Conservation (phyloP, 2,329 filamentous ascomycete species). For the Phialocephala sp. region DNA sequence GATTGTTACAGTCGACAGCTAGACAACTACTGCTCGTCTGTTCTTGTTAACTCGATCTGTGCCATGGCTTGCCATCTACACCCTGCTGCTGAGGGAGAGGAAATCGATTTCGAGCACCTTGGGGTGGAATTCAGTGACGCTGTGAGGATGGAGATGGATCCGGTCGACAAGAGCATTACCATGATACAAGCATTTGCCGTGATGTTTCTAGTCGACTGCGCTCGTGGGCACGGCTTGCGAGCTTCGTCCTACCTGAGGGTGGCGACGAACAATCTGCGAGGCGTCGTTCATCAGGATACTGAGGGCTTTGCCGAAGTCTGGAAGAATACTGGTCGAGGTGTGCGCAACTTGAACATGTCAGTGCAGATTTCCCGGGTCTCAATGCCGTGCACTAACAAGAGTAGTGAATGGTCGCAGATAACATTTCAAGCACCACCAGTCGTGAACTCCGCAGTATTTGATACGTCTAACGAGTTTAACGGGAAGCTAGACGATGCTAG, state of each 20-base stretch:
- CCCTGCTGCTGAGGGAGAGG: constrained; percentile 29
- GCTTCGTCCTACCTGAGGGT: constrained; percentile 40
- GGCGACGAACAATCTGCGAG: constrained; percentile 35
- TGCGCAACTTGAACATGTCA: constrained; percentile 44
- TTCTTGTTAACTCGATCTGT: constrained; percentile 44
- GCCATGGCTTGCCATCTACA: constrained; percentile 44
- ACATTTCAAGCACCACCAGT: constrained; percentile 39
- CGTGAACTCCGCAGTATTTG: constrained; percentile 18
- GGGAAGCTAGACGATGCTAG: constrained; percentile 28
- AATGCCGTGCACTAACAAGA: constrained; percentile 30
- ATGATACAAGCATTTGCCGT: constrained; percentile 42
- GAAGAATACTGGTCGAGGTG: constrained; percentile 41
- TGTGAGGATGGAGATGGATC: constrained; percentile 33
- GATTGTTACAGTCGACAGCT: constrained; percentile 36
- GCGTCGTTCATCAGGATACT: constrained; percentile 22
- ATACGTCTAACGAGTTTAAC: constrained; percentile 28
- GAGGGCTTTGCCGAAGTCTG: constrained; percentile 38
- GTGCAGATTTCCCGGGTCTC: constrained; percentile 18
- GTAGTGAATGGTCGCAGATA: constrained; percentile 44
- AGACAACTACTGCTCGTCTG: constrained; percentile 37
- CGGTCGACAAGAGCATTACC: constrained; percentile 35
- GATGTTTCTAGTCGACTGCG: constrained; percentile 42
- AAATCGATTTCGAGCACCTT: constrained; percentile 36
- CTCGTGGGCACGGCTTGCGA: constrained; percentile 36
- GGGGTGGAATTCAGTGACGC: constrained; percentile 39